A percentile compares a stretch with the other conserved stretches of the same genome.
These are phyloP conservation scores for Naganishia liquefaciens DNA, from an alignment of 1,284 basidiomycete species.

Conservation along the genomic window DNA sequence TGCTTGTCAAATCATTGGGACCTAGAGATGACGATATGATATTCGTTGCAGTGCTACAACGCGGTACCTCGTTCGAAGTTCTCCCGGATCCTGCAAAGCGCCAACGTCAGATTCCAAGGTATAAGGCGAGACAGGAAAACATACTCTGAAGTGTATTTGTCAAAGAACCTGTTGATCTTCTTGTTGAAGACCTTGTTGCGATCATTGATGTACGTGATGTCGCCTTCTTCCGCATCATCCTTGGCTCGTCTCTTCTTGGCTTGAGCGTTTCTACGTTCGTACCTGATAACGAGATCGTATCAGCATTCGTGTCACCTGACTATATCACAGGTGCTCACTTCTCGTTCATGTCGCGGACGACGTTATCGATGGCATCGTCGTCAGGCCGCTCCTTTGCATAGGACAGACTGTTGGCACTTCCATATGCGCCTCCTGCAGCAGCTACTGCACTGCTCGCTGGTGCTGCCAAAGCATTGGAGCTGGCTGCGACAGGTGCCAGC, in stretches of 20 bases:
- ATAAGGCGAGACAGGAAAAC: constrained; percentile 36
- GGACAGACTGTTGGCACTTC: constrained; percentile 82
- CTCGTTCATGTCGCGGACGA: constrained; percentile 86
- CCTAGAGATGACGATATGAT: background rate
- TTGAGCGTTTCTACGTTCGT: constrained; percentile 59
- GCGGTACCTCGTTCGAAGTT: constrained; percentile 96
- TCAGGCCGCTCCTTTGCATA: constrained; percentile 92
- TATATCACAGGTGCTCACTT: constrained; percentile 66
- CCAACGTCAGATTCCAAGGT: constrained; percentile 2
- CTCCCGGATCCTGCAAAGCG: constrained; percentile 65
- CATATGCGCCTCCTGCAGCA: constrained; percentile 72
- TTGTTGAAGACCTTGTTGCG: constrained; percentile 98
- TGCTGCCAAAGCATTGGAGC: constrained; percentile 43
- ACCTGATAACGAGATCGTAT: constrained; percentile 55
- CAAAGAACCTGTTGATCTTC: constrained; percentile 97
- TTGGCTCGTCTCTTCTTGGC: constrained; percentile 66
- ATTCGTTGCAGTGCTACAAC: constrained; percentile 59
- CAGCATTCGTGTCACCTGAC: background rate
- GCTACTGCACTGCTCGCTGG: constrained; percentile 55
- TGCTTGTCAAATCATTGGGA: no score
- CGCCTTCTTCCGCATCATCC: constrained; percentile 84
- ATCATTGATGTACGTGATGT: constrained; percentile 99
- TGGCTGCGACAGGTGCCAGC: constrained; percentile 52
- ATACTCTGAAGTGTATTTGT: constrained; percentile 88
- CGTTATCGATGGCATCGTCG: constrained; percentile 91